phyloP scores from a whole-genome alignment of 768 basidiomycete genomes.

The Cystobasidium onofrii region DNA sequence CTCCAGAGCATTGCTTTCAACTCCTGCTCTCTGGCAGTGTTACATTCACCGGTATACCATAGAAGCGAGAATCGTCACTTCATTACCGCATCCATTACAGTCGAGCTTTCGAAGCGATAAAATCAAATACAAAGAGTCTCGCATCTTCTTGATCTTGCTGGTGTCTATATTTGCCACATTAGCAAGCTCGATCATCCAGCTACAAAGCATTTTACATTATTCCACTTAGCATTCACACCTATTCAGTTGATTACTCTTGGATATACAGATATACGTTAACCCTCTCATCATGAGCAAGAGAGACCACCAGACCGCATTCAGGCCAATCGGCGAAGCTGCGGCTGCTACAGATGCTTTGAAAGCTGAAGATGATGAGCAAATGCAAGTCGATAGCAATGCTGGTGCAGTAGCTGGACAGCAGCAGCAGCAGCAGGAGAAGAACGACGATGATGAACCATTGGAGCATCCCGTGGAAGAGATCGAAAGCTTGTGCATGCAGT shows the following conservation, averaged over 20 bases:
- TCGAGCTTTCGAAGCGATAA: too few relatives aligned
- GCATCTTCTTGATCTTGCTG: neutral
- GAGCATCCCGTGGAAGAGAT: constrained; percentile 66
- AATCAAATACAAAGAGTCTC: neutral
- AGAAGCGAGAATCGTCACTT: too few relatives aligned
- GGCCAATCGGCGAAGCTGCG: constrained; percentile 10
- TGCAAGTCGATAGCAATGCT: neutral
- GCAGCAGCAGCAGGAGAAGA: neutral
- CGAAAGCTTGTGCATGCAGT: constrained; percentile 89
- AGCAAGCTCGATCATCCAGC: neutral
- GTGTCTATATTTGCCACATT: neutral
- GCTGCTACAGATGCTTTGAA: constrained; percentile 11
- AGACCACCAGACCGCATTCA: constrained; percentile 5
- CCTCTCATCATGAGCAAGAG: neutral
- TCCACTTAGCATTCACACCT: neutral
- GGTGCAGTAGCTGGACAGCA: neutral
- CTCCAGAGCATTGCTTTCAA: too few relatives aligned
- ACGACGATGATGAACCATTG: constrained; percentile 50
- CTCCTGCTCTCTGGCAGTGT: too few relatives aligned
- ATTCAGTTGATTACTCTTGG: too few relatives aligned
- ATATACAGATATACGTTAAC: neutral
- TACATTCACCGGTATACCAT: too few relatives aligned
- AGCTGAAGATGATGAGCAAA: constrained; percentile 14
- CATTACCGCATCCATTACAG: too few relatives aligned
- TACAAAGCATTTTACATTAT: too few relatives aligned